Evolutionary conservation across 139 green algal species (phyloP), one percentile per base, ranked within the genome.

Genomic region (Edaphochlamys debaryana): DNA sequence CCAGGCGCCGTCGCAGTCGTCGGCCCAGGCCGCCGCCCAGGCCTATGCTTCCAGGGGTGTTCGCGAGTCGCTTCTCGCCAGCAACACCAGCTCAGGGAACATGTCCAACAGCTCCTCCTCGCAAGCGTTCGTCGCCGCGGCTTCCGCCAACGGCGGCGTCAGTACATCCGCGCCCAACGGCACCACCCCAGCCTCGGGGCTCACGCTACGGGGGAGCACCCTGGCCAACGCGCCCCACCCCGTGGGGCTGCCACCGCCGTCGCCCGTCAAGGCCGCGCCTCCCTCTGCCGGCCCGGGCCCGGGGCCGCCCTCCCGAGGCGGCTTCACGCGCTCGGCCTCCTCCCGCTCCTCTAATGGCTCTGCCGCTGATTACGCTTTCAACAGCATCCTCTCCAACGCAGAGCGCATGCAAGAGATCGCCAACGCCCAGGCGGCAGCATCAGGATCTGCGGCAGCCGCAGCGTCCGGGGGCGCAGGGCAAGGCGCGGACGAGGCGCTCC

Each of bases 271-370:
- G 60, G 63, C 67, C 4, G 63, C 66, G 62, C 62, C 62, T n/a
- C 75, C 75, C 76, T 23, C 23, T 9, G 56, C 23, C 56, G 56
- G 56, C 56, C 23, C 25, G 50, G 50, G 20, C 20, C 50, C 50
- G 6, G 50, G 50, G 50, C 50, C 50, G 50, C 13, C 58, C 23
- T 13, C 34, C 3, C 75, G 75, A 41, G 75, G 63, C n/a, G 1
- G 22, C 23, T 82, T 54, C 63, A 73, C 73, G 13, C 76, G 76
- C 32, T 74, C 76, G 32, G 73, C 37, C 63, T 82, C 76, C 3
- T 82, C 76, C 30, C 76, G 76, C 76, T 82, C 76, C 40, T 82
- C 76, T 20, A 82, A 73, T 27, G 76, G 62, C n/a, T 82, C 76
- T 1, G 62, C 19, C 30, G n/a, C 22, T 37, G 48, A 20, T 32